These are phyloP conservation scores for Monascus ruber DNA, from an alignment of 2,329 filamentous ascomycete species.

Conservation along the genomic window DNA sequence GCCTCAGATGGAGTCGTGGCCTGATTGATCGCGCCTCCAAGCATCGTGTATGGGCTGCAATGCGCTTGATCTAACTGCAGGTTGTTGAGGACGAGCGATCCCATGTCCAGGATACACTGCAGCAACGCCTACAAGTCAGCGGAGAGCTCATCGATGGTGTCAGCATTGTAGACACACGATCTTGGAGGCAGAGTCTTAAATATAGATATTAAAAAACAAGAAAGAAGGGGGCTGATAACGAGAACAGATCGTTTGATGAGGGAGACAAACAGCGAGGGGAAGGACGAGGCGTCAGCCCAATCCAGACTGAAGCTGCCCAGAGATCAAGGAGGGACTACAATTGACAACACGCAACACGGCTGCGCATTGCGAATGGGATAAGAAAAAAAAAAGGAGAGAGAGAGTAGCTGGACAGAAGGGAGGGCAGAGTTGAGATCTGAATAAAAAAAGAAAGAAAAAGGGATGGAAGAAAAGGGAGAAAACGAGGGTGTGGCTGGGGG, in stretches of 20 bases:
- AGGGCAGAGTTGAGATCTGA: constrained; percentile 4
- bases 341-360: not conserved
- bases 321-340: not conserved
- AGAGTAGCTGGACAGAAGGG: constrained; percentile 1
- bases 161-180: not conserved
- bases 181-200: no score
- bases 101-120: constrained; percentile 38
- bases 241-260: no score
- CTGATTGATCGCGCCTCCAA: constrained; percentile 34
- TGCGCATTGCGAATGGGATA: constrained; percentile 2
- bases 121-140: not conserved
- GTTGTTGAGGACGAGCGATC: constrained; percentile 53
- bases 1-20: constrained; percentile 22
- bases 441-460: constrained; percentile 2
- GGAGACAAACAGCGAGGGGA: not conserved
- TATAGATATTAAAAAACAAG: no score
- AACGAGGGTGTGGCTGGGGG: not conserved
- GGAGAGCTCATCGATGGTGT: not conserved
- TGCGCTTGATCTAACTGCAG: constrained; percentile 60
- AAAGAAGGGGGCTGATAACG: no score
- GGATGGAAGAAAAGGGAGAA: constrained; percentile 1
- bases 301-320: not conserved
- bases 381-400: constrained; percentile 2
- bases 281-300: not conserved
- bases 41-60: constrained; percentile 58